phyloP scores from a whole-genome alignment of 2,329 filamentous ascomycete genomes.

The Grosmannia serpens region DNA sequence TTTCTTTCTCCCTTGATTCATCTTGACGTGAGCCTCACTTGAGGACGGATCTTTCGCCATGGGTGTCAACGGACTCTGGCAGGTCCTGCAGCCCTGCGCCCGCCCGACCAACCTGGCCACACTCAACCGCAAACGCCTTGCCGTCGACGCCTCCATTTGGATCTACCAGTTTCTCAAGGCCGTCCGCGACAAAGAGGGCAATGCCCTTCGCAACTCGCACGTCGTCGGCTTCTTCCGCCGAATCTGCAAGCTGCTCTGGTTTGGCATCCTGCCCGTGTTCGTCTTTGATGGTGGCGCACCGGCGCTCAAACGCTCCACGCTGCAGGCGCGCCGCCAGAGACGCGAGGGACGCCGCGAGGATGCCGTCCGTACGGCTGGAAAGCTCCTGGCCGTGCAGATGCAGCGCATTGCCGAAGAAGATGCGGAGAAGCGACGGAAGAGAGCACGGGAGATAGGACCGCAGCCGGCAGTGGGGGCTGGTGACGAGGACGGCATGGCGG shows the following conservation, averaged over 20 bases:
- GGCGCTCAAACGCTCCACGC: slow-evolving; percentile 79
- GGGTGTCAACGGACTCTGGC: slow-evolving; percentile 98
- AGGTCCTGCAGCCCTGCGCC: slow-evolving; percentile 86
- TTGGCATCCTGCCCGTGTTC: slow-evolving; percentile 92
- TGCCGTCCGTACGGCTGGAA: slow-evolving; percentile 82
- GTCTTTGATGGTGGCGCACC: slow-evolving; percentile 97
- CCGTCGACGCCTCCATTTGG: slow-evolving; percentile 97
- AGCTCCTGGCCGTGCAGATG: slow-evolving; percentile 88
- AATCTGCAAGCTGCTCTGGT: slow-evolving; percentile 95
- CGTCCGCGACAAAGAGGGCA: slow-evolving; percentile 95
- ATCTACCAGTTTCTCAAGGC: slow-evolving; percentile 99
- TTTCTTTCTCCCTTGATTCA: too few relatives aligned
- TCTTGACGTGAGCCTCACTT: neutral
- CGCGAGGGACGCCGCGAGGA: slow-evolving; percentile 86
- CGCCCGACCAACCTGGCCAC: slow-evolving; percentile 94
- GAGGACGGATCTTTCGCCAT: slow-evolving; percentile 33
- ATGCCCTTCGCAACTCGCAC: slow-evolving; percentile 90
- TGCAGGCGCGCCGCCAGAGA: slow-evolving; percentile 63
- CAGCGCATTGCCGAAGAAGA: slow-evolving; percentile 83
- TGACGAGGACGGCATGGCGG: slow-evolving; percentile 34
- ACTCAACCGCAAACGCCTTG: slow-evolving; percentile 89
- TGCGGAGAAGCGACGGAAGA: slow-evolving; percentile 47
- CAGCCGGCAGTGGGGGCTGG: slow-evolving; percentile 25
- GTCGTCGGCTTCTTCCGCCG: slow-evolving; percentile 96
- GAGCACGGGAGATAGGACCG: slow-evolving; percentile 26